Evolutionary conservation across 2,329 filamentous ascomycete species (phyloP).

Genomic region (Pyrenochaeta sp.): DNA sequence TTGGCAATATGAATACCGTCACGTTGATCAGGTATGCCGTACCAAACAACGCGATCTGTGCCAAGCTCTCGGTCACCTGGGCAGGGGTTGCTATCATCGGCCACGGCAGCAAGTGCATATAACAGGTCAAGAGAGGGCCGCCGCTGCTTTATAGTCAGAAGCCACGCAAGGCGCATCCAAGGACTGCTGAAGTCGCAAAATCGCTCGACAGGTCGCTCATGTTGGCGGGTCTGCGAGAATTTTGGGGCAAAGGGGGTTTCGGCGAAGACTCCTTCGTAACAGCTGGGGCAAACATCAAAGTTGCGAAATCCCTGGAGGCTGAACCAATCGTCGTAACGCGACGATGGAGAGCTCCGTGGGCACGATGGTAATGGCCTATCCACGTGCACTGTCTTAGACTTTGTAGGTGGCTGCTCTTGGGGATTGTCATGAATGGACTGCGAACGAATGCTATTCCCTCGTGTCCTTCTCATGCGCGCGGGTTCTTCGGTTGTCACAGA

Average conservation of each 20-base stretch:
- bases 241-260: constrained; percentile 71
- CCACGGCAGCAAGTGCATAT: constrained; percentile 70
- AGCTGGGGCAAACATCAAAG: constrained; percentile 84
- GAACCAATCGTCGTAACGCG: constrained; percentile 79
- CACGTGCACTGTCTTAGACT: constrained; percentile 15
- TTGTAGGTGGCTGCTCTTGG: constrained; percentile 22
- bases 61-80: constrained; percentile 62
- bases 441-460: constrained; percentile 38
- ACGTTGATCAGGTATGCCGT: constrained; percentile 73
- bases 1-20: constrained; percentile 69
- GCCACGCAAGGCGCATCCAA: constrained; percentile 86
- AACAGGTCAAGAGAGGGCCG: constrained; percentile 72
- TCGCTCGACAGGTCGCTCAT: constrained; percentile 65
- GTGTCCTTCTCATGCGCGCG: constrained; percentile 22
- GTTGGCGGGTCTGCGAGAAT: constrained; percentile 69
- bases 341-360: constrained; percentile 67
- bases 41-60: constrained; percentile 69
- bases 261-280: constrained; percentile 74
- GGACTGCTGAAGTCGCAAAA: constrained; percentile 81
- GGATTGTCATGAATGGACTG: constrained; percentile 32
- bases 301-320: constrained; percentile 73
- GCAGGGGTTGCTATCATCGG: constrained; percentile 64
- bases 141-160: constrained; percentile 76
- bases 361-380: constrained; percentile 63
- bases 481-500: constrained; percentile 28